Conservation (phyloP, 2,329 filamentous ascomycete genomes). For the Biscogniauxia sp. region DNA sequence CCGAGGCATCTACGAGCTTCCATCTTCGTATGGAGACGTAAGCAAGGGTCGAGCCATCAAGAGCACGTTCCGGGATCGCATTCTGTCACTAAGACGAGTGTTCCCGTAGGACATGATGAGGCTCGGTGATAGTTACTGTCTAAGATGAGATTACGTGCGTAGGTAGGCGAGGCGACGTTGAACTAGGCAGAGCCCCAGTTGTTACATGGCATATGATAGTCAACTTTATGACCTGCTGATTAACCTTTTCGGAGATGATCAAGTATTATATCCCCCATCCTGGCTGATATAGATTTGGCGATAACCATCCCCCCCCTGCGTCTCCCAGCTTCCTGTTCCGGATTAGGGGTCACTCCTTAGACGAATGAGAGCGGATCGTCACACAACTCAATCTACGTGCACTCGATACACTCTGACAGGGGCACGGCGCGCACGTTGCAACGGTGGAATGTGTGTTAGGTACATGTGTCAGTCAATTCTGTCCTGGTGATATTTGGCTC, state of each 20-base stretch:
- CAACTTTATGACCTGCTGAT: not conserved
- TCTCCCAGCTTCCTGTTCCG: conserved; percentile 29
- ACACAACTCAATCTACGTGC: conserved; percentile 14
- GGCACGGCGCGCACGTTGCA: conserved; percentile 20
- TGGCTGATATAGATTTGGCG: conserved; percentile 18
- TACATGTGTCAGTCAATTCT: conserved; percentile 8
- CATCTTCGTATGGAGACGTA: conserved; percentile 2
- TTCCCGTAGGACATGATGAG: not conserved
- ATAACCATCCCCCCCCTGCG: conserved; percentile 24
- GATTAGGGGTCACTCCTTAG: conserved; percentile 17
- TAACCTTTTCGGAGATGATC: conserved; percentile 16
- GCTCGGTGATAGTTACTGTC: not conserved
- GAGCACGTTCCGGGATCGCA: not conserved
- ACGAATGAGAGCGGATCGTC: conserved; percentile 21
- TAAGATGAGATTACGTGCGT: not conserved
- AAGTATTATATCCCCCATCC: conserved; percentile 8
- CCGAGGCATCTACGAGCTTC: conserved; percentile 11
- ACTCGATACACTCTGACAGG: conserved; percentile 12
- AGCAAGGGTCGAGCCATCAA: not conserved
- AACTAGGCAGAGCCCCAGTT: not conserved
- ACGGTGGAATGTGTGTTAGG: conserved; percentile 18
- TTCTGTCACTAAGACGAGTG: not conserved
- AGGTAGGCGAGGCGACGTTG: not conserved
- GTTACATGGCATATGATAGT: not conserved
- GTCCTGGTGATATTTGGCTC: conserved; percentile 8